Evolutionary conservation across 2,329 filamentous ascomycete species (phyloP), one percentile per base, ranked within the genome.

Genomic region (Tricladium varicosporioides): DNA sequence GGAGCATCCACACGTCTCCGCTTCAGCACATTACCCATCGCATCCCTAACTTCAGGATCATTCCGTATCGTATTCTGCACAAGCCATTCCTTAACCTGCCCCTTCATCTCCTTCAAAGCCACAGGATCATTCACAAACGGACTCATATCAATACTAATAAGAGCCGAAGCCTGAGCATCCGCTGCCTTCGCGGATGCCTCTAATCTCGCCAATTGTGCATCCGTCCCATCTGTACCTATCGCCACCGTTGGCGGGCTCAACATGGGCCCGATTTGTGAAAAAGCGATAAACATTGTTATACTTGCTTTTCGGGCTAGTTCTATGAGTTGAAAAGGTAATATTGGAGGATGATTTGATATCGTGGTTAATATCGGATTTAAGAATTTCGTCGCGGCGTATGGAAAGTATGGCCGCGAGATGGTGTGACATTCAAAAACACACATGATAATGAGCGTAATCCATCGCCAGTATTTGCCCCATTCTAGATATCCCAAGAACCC

Each of bases 321-420:
- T 56, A 97, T 81, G 64, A 89, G 78, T 74, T 99, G 92, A 70
- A 94, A 99, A 2, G 92, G 93, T 3, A 97, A 80, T 63, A 88
- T 89, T 2, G 87, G 82, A 2, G 82, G 76, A 54, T 84, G 80
- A 7, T 65, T 64, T 14, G 75, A 73, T 42, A 71, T 65, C 13
- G 58, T 67, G 16, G 65, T 64, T 15, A 72, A 66, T 49, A 78
- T 48, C 1, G 76, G 75, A 69, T 84, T 84, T 64, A 81, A 59
- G 47, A 76, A 47, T 22, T 57, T 60, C 7, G 71, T 70, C 42
- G 81, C 73, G 61, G 80, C 57, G 8, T 66, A 63, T 2, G 84
- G 82, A 60, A 80, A 77, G 9, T 70, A 66, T 1, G 83, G 81
- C 2, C 83, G 75, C 44, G 82, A 84, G 46, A 84, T 76, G 57